Percentiles rank a stretch among this genome's conserved stretches.
phyloP scores from a whole-genome alignment of 306 rosid genomes.

The Trichosanthes cucumerina region DNA sequence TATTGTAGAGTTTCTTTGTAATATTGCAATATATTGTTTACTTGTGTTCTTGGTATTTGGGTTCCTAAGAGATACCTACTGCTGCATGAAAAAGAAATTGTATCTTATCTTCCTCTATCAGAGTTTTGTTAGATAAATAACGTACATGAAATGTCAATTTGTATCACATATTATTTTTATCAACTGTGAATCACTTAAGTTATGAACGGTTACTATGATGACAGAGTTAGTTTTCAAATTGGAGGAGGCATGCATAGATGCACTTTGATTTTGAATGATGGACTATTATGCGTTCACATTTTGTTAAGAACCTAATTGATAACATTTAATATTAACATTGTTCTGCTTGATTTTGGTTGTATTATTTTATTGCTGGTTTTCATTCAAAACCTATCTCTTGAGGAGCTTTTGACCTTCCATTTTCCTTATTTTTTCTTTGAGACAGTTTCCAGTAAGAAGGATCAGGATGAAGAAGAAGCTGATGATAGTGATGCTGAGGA shows the following conservation, averaged over 20 bases:
- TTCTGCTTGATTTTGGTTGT: background rate
- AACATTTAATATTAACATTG: background rate
- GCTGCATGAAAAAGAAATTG: background rate
- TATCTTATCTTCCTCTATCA: background rate
- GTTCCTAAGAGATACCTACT: background rate
- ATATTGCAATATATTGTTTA: too few relatives aligned
- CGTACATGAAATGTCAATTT: background rate
- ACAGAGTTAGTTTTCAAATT: background rate
- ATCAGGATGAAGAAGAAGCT: conserved; percentile 45
- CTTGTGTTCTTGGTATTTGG: too few relatives aligned
- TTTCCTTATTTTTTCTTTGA: conserved; percentile 8
- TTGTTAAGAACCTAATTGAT: background rate
- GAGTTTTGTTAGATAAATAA: background rate
- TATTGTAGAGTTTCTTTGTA: too few relatives aligned
- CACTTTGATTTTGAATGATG: background rate
- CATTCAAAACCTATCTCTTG: background rate
- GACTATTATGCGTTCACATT: background rate
- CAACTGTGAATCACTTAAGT: background rate
- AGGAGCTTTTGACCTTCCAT: background rate
- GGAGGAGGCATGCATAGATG: background rate
- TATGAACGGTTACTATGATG: background rate
- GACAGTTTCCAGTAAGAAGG: conserved; percentile 48
- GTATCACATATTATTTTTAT: background rate
- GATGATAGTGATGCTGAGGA: conserved; percentile 63
- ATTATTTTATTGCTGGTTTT: background rate